Evolutionary conservation across 2,329 filamentous ascomycete genomes (phyloP), one percentile per base, ranked within the genome.

Genomic region (Torrubiellomyces zombiae): DNA sequence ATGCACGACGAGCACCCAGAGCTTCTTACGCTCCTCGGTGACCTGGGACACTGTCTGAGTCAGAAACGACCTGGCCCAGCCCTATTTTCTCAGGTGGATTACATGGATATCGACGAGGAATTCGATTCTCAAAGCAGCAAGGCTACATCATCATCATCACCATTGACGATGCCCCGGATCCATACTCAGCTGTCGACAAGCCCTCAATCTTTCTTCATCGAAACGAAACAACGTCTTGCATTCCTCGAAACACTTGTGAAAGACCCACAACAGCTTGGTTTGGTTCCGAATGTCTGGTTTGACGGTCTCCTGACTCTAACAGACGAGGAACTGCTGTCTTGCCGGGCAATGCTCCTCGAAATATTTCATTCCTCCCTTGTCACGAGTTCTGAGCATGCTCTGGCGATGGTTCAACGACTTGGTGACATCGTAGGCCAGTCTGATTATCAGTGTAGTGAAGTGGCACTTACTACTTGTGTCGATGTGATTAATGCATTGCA

Each of bases 391-490:
- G 55, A 60, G 8, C 55, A 60, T 32, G 60, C 63, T 2, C 33
- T 50, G 7, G 46, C 37, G 3, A 46, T 74, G 2, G 44, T 74
- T 13, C 50, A 64, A 31, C 55, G 56, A 16, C 40, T 69, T 5
- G 67, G 65, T 2, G 42, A 40, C 0, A 50, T 72, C 6, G 58
- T 75, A 13, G 51, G 56, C 9, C 53, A 59, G 3, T 65, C 70
- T 29, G 62, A 68, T 15, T 75, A 75, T 38, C 69, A 74, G 29
- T 69, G 71, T 34, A 86, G 76, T 32, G 85, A 94, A 50, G 67
- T 74, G 12, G 70, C 77, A 4, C 55, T 82, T 24, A 64, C 63
- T 21, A 55, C 73, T 11, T 75, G 72, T 33, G 58, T 92, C 14
- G 67, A 75, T 23, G 53, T 79, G 27, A 63, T 93, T 44, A 55